Evolutionary conservation across 352 stramenopile species (phyloP).

Genomic region (Phytopythium aichiense): DNA sequence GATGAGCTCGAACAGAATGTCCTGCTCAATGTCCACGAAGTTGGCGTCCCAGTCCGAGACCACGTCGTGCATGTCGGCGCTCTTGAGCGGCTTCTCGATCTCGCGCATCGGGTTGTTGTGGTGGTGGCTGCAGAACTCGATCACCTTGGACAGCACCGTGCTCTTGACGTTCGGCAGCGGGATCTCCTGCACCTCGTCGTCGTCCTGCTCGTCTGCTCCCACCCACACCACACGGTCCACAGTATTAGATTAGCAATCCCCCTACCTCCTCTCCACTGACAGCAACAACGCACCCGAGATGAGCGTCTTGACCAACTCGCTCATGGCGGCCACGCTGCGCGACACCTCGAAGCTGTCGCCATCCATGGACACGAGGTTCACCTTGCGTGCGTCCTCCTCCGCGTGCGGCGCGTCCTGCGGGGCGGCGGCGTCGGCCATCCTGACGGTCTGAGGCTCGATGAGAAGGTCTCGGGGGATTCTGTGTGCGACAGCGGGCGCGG

Average conservation of each 20-base stretch:
- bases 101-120: constrained; percentile 98
- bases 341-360: constrained; percentile 96
- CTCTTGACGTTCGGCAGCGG: constrained; percentile 98
- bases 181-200: constrained; percentile 96
- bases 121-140: constrained; percentile 96
- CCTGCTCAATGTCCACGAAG: constrained; percentile 99
- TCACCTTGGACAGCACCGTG: constrained; percentile 95
- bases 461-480: too few species aligned
- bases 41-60: constrained; percentile 99
- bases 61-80: constrained; percentile 97
- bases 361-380: constrained; percentile 92
- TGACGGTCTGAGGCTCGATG: neutral
- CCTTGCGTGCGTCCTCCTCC: constrained; percentile 79
- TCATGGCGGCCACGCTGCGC: constrained; percentile 94
- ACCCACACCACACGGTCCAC: neutral
- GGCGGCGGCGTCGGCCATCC: constrained; percentile 55
- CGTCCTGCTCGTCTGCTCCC: constrained; percentile 88
- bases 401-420: constrained; percentile 41
- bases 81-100: constrained; percentile 99
- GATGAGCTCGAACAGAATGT: constrained; percentile 99
- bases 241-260: neutral
- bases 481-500: neutral
- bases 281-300: constrained; percentile 78
- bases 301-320: constrained; percentile 97
- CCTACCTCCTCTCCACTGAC: constrained; percentile 1